phyloP scores from a whole-genome alignment of 352 stramenopile genomes.

The Phytophthora sansomeana region DNA sequence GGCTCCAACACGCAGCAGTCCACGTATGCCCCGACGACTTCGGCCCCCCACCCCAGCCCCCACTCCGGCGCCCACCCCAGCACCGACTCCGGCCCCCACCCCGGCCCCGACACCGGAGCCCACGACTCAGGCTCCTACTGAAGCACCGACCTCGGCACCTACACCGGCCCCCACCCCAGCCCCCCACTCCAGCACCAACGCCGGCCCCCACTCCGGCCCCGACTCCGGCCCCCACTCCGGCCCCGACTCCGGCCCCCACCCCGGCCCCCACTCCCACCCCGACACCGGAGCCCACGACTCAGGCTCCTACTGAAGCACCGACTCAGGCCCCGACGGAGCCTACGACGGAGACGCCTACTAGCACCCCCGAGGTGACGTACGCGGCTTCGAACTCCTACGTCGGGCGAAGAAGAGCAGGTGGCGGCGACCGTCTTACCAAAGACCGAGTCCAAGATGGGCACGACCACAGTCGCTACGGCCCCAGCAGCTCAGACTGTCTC shows the following conservation, averaged over 20 bases:
- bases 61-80: not conserved
- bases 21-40: not conserved
- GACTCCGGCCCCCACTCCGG: not conserved
- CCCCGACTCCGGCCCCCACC: not conserved
- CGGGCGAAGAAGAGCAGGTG: slow-evolving; percentile 24
- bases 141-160: not conserved
- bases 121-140: not conserved
- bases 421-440: slow-evolving; percentile 23
- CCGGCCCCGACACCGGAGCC: not conserved
- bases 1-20: not conserved
- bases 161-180: not conserved
- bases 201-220: not conserved
- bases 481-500: slow-evolving; percentile 15
- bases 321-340: slow-evolving; percentile 5
- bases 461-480: slow-evolving; percentile 5
- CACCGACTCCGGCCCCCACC: not conserved
- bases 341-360: slow-evolving; percentile 19
- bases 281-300: slow-evolving; percentile 9
- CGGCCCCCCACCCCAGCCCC: slow-evolving; percentile 4
- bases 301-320: not conserved
- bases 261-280: slow-evolving; percentile 3
- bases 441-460: slow-evolving; percentile 18
- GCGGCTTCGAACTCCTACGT: slow-evolving; percentile 28
- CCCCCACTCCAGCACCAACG: not conserved
- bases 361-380: slow-evolving; percentile 17